These are phyloP conservation scores for Rosellinia necatrix DNA, from an alignment of 2,329 filamentous ascomycete species.

Conservation along the genomic window DNA sequence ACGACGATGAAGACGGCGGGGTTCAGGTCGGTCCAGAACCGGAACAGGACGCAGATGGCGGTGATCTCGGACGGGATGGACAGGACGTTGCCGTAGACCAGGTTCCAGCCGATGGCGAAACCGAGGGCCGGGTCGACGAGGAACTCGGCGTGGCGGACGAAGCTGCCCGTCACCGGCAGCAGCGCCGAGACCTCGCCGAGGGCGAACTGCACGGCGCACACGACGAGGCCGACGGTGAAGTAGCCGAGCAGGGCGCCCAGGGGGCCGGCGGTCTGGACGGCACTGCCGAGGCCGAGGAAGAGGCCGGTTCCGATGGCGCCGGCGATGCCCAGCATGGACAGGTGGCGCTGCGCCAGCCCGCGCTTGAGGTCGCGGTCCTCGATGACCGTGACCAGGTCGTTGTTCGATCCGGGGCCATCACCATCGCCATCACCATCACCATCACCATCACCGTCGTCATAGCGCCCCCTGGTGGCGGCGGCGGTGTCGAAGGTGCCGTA, in stretches of 20 bases:
- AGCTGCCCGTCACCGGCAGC: conserved; percentile 65
- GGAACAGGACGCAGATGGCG: conserved; percentile 64
- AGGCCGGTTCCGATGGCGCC: conserved; percentile 65
- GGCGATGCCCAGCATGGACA: conserved; percentile 66
- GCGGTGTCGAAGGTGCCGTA: conserved; percentile 25
- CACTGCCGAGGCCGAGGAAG: conserved; percentile 62
- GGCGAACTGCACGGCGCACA: conserved; percentile 62
- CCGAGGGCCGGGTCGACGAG: conserved; percentile 66
- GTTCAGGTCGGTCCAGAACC: conserved; percentile 66
- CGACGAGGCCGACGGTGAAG: conserved; percentile 59
- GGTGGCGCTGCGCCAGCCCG: conserved; percentile 58
- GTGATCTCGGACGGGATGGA: conserved; percentile 65
- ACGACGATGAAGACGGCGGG: conserved; percentile 56
- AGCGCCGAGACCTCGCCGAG: conserved; percentile 65
- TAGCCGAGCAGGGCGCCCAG: conserved; percentile 57
- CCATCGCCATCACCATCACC: no score
- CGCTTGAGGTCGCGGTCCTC: conserved; percentile 57
- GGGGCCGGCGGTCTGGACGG: conserved; percentile 56
- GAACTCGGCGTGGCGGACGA: conserved; percentile 63
- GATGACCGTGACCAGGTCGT: conserved; percentile 51
- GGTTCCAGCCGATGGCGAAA: conserved; percentile 59
- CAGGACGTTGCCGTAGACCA: conserved; percentile 58
- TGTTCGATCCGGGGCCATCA: conserved; percentile 31
- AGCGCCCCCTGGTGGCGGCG: no score
- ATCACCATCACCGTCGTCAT: no score